phyloP scores from a whole-genome alignment of 2,329 filamentous ascomycete genomes.

The Tolypocladium capitatum region DNA sequence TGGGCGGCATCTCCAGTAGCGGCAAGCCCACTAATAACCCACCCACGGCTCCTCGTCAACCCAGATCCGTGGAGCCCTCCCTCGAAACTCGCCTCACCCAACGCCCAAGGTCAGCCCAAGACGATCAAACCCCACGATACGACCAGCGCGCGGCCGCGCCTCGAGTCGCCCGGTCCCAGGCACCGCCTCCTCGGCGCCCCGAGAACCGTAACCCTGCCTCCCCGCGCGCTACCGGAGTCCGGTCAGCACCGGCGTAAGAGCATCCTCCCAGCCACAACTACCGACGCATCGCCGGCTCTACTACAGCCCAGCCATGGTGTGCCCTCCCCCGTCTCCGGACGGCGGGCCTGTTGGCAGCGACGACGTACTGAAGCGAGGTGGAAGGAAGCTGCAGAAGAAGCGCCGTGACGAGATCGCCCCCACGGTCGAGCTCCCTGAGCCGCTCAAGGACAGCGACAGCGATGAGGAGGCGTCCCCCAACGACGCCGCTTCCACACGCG shows the following conservation, averaged over 20 bases:
- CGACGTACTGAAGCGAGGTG: not conserved
- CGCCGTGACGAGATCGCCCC: slow-evolving; percentile 23
- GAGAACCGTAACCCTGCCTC: not conserved
- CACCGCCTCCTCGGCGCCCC: not conserved
- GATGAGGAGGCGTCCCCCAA: slow-evolving; percentile 27
- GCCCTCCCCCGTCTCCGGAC: not conserved
- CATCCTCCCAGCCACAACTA: not conserved
- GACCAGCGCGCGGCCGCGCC: not conserved
- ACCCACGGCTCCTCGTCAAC: not conserved
- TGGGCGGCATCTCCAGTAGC: not conserved
- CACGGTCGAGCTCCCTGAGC: slow-evolving; percentile 36
- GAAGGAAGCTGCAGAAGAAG: slow-evolving; percentile 32
- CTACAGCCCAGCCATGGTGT: not conserved
- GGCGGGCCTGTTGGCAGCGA: not conserved
- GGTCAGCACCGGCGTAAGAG: not conserved
- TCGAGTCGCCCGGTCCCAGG: not conserved
- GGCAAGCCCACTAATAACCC: not conserved
- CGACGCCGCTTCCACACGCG: slow-evolving; percentile 29
- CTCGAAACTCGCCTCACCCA: not conserved
- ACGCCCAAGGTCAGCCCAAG: not conserved
- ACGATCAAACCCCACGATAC: not conserved
- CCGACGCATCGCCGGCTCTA: not conserved
- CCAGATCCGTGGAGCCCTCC: not conserved
- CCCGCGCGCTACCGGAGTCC: not conserved
- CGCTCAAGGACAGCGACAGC: slow-evolving; percentile 36